phyloP scores from a whole-genome alignment of 345 rosid species.

The Brassica incana region DNA sequence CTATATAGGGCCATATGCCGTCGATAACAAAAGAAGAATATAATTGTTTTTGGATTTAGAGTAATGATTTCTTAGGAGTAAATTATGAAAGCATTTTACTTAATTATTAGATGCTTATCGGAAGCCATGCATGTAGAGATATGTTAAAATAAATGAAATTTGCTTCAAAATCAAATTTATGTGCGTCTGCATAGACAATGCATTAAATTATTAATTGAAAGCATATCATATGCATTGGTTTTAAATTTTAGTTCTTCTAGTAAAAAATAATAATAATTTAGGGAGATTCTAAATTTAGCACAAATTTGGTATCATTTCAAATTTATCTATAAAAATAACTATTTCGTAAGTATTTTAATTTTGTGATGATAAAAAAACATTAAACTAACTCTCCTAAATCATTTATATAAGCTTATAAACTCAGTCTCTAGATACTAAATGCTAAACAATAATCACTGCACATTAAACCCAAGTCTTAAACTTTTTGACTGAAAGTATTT shows the following conservation, averaged over 20 bases:
- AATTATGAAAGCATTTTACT: not conserved
- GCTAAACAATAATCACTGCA: too few species aligned
- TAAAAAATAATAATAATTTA: too few species aligned
- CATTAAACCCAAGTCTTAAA: too few species aligned
- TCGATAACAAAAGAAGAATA: not conserved
- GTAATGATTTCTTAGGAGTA: not conserved
- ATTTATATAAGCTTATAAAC: too few species aligned
- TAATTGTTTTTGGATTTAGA: not conserved
- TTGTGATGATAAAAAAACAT: too few species aligned
- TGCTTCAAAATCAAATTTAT: not conserved
- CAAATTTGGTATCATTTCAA: too few species aligned
- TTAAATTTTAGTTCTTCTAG: not conserved
- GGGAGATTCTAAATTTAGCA: too few species aligned
- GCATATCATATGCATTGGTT: not conserved
- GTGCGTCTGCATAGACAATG: not conserved
- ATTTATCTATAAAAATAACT: too few species aligned
- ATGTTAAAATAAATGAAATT: not conserved
- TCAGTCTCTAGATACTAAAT: too few species aligned
- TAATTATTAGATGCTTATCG: not conserved
- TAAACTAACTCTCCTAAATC: too few species aligned
- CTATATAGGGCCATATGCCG: not conserved
- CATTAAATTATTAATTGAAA: not conserved
- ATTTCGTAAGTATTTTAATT: too few species aligned
- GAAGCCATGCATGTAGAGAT: not conserved
- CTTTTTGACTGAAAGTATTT: too few species aligned